A percentile compares a stretch with the other conserved stretches of the same genome.
These are phyloP conservation scores for Suhomyces yuchorum DNA, from an alignment of 1,139 yeast genomes.

Conservation along the genomic window DNA sequence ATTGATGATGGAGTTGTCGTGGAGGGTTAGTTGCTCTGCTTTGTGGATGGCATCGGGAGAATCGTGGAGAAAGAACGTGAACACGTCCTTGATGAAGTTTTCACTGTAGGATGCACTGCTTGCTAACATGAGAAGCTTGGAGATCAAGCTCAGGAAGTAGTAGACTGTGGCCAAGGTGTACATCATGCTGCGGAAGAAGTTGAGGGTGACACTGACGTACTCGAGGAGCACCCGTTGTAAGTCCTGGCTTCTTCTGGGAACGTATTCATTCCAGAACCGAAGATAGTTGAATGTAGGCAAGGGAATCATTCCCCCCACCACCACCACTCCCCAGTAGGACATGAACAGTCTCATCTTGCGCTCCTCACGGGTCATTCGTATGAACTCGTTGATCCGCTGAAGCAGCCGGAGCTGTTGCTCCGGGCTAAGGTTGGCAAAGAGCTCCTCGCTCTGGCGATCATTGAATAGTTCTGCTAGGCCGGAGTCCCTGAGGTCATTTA, in stretches of 20 bases:
- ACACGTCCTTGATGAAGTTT: conserved; percentile 31
- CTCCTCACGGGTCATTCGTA: conserved; percentile 6
- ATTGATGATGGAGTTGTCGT: conserved; percentile 19
- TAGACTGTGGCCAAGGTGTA: conserved; percentile 24
- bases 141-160: conserved; percentile 22
- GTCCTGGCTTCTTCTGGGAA: conserved; percentile 8
- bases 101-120: conserved; percentile 35
- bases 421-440: conserved; percentile 21
- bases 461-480: conserved; percentile 23
- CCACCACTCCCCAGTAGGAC: conserved; percentile 22
- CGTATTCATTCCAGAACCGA: conserved; percentile 27
- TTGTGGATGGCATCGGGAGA: conserved; percentile 15
- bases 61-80: conserved; percentile 31
- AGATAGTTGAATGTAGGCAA: conserved; percentile 31
- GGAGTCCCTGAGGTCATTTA: conserved; percentile 24
- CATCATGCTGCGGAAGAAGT: conserved; percentile 21
- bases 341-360: conserved; percentile 9
- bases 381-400: conserved; percentile 18
- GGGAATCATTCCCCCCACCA: conserved; percentile 25
- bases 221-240: not conserved
- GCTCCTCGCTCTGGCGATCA: conserved; percentile 17
- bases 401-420: conserved; percentile 17
- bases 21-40: conserved; percentile 16
- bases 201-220: conserved; percentile 14
- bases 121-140: conserved; percentile 28